phyloP scores from a whole-genome alignment of 202 grass and related monocot genomes.

The Setaria italica region DNA sequence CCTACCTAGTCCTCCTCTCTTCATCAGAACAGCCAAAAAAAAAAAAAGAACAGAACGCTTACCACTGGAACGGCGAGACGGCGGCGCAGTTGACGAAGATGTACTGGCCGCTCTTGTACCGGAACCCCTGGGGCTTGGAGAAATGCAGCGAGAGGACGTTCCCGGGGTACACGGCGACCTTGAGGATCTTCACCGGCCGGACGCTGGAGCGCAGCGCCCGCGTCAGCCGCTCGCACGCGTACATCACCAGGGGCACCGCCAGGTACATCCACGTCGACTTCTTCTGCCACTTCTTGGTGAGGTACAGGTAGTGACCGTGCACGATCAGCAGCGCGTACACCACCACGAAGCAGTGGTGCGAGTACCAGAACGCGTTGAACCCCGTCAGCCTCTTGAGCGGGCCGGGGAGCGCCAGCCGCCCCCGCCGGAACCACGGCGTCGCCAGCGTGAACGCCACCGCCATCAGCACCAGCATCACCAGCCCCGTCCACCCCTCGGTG shows the following conservation, averaged over 20 bases:
- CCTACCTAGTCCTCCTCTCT: too few species aligned
- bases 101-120: conserved; percentile 88
- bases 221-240: conserved; percentile 73
- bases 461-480: conserved; percentile 81
- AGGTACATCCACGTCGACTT: conserved; percentile 99
- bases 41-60: background rate
- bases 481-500: conserved; percentile 84
- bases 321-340: conserved; percentile 89
- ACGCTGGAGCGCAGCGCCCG: conserved; percentile 81
- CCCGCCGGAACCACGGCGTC: conserved; percentile 70
- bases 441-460: conserved; percentile 72
- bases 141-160: conserved; percentile 85
- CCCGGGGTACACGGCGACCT: conserved; percentile 89
- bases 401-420: conserved; percentile 50
- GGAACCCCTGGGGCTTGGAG: conserved; percentile 84
- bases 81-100: conserved; percentile 97
- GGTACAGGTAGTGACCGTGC: conserved; percentile 77
- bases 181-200: conserved; percentile 77
- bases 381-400: conserved; percentile 64
- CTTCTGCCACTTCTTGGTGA: conserved; percentile 76
- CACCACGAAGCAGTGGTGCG: conserved; percentile 82
- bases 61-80: conserved; percentile 97
- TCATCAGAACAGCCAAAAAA: too few species aligned
- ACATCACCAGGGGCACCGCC: conserved; percentile 67
- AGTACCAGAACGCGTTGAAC: conserved; percentile 97